Percentiles rank a stretch among this genome's conserved stretches.
These are phyloP conservation scores for Coemansia sp. DNA, from an alignment of 192 early-diverging fungal genomes.

Conservation along the genomic window DNA sequence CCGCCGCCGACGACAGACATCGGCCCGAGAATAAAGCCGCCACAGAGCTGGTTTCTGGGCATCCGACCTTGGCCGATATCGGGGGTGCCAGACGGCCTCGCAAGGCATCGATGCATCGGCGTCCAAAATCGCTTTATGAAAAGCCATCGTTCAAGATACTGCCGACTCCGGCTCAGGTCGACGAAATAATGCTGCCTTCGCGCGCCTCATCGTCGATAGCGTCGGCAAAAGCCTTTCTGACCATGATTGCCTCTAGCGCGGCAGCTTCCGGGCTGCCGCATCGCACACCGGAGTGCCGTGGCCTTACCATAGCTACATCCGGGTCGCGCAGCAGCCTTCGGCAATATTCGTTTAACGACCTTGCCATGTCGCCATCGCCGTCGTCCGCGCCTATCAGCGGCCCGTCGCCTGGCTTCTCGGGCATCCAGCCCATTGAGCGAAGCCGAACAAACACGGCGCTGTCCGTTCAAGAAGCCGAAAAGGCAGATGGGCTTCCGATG, in stretches of 20 bases:
- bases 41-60: background rate
- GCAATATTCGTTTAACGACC: conserved; percentile 5
- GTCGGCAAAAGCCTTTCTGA: conserved; percentile 46
- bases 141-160: conserved; percentile 12
- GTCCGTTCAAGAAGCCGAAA: background rate
- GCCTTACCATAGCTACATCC: conserved; percentile 5
- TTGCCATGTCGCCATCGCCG: background rate
- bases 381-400: background rate
- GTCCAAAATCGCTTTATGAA: conserved; percentile 51
- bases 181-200: conserved; percentile 8
- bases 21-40: background rate
- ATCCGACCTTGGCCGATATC: too few species aligned
- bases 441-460: background rate
- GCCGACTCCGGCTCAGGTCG: background rate
- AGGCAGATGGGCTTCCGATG: background rate
- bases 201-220: conserved; percentile 37
- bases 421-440: background rate
- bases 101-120: conserved; percentile 1
- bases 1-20: background rate
- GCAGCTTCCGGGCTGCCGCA: background rate
- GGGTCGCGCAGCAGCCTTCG: background rate
- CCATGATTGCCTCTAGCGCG: conserved; percentile 32
- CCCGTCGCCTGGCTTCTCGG: background rate
- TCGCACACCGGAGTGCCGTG: background rate
- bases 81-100: background rate